These are phyloP conservation scores for Apocynum venetum DNA, from an alignment of 257 asterid genomes.

Conservation along the genomic window DNA sequence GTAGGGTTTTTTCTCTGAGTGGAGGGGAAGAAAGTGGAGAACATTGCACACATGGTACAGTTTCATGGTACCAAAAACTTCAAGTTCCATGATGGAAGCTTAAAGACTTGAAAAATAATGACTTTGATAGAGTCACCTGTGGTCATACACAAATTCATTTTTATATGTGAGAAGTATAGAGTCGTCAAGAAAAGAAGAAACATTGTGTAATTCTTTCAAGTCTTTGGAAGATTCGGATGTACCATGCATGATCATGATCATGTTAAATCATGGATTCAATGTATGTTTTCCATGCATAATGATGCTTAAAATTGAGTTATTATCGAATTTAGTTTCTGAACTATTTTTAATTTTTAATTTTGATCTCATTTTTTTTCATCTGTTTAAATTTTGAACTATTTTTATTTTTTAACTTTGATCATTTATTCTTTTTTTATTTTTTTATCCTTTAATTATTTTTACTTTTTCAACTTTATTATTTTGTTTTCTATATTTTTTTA, in stretches of 20 bases:
- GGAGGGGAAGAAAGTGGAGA: constrained; percentile 51
- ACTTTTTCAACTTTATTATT: too few species aligned
- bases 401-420: too few species aligned
- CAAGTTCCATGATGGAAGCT: constrained; percentile 12
- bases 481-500: too few species aligned
- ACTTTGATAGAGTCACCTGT: neutral
- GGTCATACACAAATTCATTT: neutral
- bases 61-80: constrained; percentile 20
- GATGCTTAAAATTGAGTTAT: too few species aligned
- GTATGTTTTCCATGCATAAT: neutral
- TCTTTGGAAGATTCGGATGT: neutral
- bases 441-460: too few species aligned
- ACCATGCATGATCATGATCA: neutral
- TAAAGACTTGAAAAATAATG: neutral
- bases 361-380: too few species aligned
- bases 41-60: constrained; percentile 24
- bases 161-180: neutral
- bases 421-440: too few species aligned
- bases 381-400: too few species aligned
- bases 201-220: neutral
- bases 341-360: too few species aligned
- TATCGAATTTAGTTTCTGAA: too few species aligned
- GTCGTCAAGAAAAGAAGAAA: neutral
- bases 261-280: neutral
- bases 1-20: constrained; percentile 26